Conservation (phyloP, 805 yeast species). For the Scheffersomyces ergatensis region DNA sequence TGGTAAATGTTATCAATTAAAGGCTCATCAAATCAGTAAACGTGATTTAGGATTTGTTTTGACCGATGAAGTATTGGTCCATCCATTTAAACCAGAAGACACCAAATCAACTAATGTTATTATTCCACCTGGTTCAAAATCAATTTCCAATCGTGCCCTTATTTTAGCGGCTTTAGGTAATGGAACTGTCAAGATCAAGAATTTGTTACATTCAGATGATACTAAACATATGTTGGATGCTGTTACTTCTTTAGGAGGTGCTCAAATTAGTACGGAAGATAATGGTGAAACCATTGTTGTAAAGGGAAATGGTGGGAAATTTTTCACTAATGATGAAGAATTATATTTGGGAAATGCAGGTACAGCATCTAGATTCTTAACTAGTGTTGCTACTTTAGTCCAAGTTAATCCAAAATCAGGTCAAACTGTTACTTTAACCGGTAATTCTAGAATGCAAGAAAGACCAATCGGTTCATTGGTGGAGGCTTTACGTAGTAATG, state of each 20-base stretch:
- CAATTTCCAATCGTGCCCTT: constrained; percentile 93
- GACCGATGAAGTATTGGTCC: constrained; percentile 76
- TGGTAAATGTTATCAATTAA: constrained; percentile 85
- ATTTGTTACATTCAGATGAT: constrained; percentile 92
- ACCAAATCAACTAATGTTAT: constrained; percentile 45
- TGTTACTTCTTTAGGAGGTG: constrained; percentile 74
- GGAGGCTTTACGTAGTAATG: constrained; percentile 82
- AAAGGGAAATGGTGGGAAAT: constrained; percentile 79
- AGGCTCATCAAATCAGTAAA: constrained; percentile 82
- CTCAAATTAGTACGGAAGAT: constrained; percentile 77
- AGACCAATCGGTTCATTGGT: constrained; percentile 96
- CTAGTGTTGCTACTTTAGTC: constrained; percentile 88
- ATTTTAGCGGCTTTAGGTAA: constrained; percentile 87
- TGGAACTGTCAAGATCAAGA: constrained; percentile 80
- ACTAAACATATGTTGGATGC: constrained; percentile 94
- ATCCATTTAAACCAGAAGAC: constrained; percentile 43
- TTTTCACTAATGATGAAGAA: constrained; percentile 61
- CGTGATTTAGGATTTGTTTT: constrained; percentile 77
- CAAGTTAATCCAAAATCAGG: constrained; percentile 36
- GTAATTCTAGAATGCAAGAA: constrained; percentile 96
- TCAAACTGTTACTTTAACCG: constrained; percentile 68
- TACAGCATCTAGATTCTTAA: constrained; percentile 92
- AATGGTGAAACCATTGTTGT: constrained; percentile 87
- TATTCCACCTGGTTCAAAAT: constrained; percentile 94
- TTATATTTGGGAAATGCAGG: constrained; percentile 96